Percentiles rank a stretch among this genome's conserved stretches.
Evolutionary conservation across 495 filamentous ascomycete species (phyloP).

Genomic region (Hyaloscypha finlandica): DNA sequence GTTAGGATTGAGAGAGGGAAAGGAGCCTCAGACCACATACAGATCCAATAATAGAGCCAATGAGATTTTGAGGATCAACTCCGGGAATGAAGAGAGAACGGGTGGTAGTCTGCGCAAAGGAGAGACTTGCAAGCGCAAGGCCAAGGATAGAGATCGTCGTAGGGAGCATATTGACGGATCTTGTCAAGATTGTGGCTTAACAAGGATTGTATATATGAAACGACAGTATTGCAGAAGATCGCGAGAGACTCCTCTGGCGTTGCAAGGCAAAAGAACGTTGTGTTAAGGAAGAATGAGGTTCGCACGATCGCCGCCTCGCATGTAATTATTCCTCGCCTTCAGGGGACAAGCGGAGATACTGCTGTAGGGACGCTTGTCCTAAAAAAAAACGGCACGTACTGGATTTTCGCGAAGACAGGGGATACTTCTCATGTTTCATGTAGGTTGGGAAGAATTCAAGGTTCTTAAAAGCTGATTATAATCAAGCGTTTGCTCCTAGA

Average conservation of each 20-base stretch:
- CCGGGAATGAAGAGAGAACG: constrained; percentile 24
- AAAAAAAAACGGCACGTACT: neutral
- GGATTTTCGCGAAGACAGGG: neutral
- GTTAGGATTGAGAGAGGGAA: neutral
- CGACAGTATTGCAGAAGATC: neutral
- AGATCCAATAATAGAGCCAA: constrained; percentile 18
- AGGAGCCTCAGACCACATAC: neutral
- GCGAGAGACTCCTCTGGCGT: neutral
- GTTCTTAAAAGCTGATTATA: neutral
- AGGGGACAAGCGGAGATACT: neutral
- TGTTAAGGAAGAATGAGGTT: neutral
- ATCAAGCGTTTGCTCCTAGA: neutral
- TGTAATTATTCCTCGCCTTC: neutral
- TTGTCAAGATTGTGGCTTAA: neutral
- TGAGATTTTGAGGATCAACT: constrained; percentile 14
- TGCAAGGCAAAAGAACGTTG: neutral
- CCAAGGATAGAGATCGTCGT: neutral
- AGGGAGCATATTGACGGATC: neutral
- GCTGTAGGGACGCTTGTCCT: neutral
- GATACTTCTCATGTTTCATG: neutral
- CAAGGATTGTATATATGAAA: neutral
- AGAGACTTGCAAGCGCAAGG: constrained; percentile 14
- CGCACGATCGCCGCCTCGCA: neutral
- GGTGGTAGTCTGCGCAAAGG: constrained; percentile 19
- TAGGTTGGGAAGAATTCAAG: neutral